phyloP scores from a whole-genome alignment of 2,329 filamentous ascomycete genomes.

The Fusarium solani-melongenae region DNA sequence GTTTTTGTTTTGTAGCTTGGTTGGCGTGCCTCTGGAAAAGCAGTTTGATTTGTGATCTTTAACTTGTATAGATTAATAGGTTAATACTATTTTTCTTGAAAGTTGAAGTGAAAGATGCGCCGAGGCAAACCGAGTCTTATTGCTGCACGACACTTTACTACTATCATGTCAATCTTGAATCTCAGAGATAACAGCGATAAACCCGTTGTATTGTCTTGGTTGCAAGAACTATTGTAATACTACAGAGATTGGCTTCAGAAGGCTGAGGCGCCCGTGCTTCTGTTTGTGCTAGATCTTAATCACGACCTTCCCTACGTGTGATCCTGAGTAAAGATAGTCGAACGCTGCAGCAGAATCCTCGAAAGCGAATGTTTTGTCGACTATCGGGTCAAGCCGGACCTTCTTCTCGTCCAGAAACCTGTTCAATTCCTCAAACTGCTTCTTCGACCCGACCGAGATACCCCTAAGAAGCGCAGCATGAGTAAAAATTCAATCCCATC shows the following conservation, averaged over 20 bases:
- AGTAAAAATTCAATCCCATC: background rate
- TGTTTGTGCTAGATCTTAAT: background rate
- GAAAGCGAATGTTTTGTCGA: background rate
- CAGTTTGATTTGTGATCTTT: background rate
- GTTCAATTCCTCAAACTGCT: background rate
- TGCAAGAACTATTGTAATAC: background rate
- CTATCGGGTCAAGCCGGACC: background rate
- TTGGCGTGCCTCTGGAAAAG: background rate
- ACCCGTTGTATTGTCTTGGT: background rate
- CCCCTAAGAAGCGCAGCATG: background rate
- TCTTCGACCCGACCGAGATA: background rate
- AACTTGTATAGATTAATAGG: background rate
- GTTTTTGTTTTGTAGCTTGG: background rate
- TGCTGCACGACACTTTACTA: no score
- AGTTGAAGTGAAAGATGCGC: no score
- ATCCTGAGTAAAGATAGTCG: background rate
- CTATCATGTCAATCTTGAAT: no score
- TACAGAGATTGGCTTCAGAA: background rate
- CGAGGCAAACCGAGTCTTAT: no score
- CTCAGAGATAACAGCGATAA: no score
- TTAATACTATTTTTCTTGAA: background rate
- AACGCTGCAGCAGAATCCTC: background rate
- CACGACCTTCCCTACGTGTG: background rate
- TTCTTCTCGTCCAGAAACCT: background rate
- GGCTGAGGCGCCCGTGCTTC: background rate